A percentile compares a stretch with the other conserved stretches of the same genome.
phyloP scores from a whole-genome alignment of 2,329 filamentous ascomycete genomes.

The Massarina eburnea region DNA sequence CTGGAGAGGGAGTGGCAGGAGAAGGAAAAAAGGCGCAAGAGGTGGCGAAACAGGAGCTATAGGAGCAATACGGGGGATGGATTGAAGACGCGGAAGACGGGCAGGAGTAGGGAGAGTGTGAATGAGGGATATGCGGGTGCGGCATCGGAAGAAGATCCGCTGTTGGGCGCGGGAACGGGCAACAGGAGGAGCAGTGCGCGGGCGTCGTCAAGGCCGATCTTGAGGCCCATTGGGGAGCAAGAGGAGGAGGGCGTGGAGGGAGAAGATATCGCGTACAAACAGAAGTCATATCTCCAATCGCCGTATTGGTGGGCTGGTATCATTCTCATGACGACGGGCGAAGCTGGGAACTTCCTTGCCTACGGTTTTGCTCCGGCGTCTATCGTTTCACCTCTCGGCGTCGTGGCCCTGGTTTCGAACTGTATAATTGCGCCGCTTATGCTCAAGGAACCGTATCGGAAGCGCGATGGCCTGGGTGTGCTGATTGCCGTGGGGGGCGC shows the following conservation, averaged over 20 bases:
- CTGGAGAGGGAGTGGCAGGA: conserved; percentile 71
- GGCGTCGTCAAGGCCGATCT: conserved; percentile 17
- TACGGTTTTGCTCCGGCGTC: conserved; percentile 98
- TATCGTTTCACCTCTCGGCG: conserved; percentile 92
- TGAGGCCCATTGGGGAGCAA: conserved; percentile 22
- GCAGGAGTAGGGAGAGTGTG: conserved; percentile 5
- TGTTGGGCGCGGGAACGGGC: conserved; percentile 13
- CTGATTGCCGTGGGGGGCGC: conserved; percentile 83
- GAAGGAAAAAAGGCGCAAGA: conserved; percentile 37
- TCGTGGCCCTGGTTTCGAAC: conserved; percentile 96
- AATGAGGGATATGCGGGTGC: conserved; percentile 7
- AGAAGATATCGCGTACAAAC: conserved; percentile 44
- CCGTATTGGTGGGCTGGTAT: conserved; percentile 98
- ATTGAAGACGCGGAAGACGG: conserved; percentile 18
- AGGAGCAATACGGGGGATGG: conserved; percentile 49
- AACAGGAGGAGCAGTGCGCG: conserved; percentile 1
- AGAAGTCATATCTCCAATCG: conserved; percentile 80
- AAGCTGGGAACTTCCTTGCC: conserved; percentile 93
- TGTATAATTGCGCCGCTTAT: conserved; percentile 94
- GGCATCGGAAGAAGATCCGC: conserved; percentile 39
- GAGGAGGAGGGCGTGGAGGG: conserved; percentile 34
- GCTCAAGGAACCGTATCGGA: conserved; percentile 86
- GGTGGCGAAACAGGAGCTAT: conserved; percentile 11
- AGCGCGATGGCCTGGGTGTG: conserved; percentile 84
- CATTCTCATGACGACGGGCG: conserved; percentile 86